These are phyloP conservation scores for Geranium rotundifolium DNA, from an alignment of 345 rosid species.

Conservation along the genomic window DNA sequence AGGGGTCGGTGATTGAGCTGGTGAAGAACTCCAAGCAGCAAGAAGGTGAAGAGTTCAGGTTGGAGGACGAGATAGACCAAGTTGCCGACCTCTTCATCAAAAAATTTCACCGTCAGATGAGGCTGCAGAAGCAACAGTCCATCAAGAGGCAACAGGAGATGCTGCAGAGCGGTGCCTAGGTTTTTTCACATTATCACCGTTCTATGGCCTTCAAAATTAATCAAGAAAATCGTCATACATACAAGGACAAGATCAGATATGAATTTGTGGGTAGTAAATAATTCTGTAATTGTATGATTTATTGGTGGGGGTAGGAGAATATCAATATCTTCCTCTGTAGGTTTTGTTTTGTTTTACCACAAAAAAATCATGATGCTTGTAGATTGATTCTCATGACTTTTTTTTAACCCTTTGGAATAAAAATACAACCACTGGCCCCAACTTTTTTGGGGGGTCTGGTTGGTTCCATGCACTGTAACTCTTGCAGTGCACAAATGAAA, in stretches of 20 bases:
- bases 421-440: too few species aligned
- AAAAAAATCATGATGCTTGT: background rate
- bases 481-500: background rate
- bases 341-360: too few species aligned
- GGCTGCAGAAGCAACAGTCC: constrained; percentile 69
- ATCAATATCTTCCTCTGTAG: too few species aligned
- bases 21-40: constrained; percentile 52
- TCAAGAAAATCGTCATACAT: too few species aligned
- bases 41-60: constrained; percentile 48
- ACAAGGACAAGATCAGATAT: too few species aligned
- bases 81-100: constrained; percentile 67
- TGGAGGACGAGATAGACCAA: constrained; percentile 82
- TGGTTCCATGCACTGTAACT: background rate
- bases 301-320: too few species aligned
- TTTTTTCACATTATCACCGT: too few species aligned
- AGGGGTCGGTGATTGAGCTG: constrained; percentile 58
- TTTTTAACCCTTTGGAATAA: background rate
- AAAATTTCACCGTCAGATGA: constrained; percentile 53
- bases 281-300: too few species aligned
- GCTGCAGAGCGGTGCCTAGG: constrained; percentile 12
- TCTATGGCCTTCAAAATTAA: too few species aligned
- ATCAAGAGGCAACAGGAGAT: constrained; percentile 24
- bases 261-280: too few species aligned
- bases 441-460: too few species aligned
- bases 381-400: background rate